Evolutionary conservation across 352 stramenopile species (phyloP).

Genomic region (Pythium insidiosum): DNA sequence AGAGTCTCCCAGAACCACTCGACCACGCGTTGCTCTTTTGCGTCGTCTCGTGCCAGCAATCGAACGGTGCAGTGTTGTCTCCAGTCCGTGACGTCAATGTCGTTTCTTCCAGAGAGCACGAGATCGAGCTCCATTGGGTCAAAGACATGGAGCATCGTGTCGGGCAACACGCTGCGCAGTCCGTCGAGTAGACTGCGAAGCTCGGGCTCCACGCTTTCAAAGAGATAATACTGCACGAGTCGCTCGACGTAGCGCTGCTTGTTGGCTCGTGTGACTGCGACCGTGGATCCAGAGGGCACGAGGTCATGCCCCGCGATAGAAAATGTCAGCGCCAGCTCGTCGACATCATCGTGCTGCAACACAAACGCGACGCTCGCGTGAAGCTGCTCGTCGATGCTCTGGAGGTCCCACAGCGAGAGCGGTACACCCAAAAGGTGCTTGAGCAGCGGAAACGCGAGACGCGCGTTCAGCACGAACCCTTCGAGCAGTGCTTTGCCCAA

Average conservation of each 20-base stretch:
- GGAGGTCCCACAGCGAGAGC: constrained; percentile 50
- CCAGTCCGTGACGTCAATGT: constrained; percentile 88
- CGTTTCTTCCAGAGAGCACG: constrained; percentile 51
- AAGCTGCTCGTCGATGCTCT: constrained; percentile 62
- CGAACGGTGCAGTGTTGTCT: constrained; percentile 60
- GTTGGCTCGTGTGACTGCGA: constrained; percentile 91
- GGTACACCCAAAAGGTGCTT: constrained; percentile 72
- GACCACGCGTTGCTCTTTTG: constrained; percentile 33
- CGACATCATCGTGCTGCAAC: constrained; percentile 39
- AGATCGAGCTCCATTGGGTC: constrained; percentile 97
- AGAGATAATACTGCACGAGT: constrained; percentile 93
- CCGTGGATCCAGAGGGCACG: constrained; percentile 42
- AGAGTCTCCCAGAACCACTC: constrained; percentile 82
- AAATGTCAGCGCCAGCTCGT: constrained; percentile 57
- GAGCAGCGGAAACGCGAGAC: constrained; percentile 50
- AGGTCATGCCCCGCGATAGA: constrained; percentile 46
- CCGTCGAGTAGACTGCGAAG: constrained; percentile 74
- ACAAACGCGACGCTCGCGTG: constrained; percentile 62
- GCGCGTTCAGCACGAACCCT: constrained; percentile 60
- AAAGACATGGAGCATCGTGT: constrained; percentile 94
- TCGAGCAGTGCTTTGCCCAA: constrained; percentile 66
- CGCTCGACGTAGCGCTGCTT: constrained; percentile 91
- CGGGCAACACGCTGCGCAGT: constrained; percentile 94
- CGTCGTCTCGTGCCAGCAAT: constrained; percentile 15
- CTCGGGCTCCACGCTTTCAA: constrained; percentile 88